Base-by-base conservation (phyloP, 2,329 filamentous ascomycete genomes). In the Cryphonectria nitschkei region DNA sequence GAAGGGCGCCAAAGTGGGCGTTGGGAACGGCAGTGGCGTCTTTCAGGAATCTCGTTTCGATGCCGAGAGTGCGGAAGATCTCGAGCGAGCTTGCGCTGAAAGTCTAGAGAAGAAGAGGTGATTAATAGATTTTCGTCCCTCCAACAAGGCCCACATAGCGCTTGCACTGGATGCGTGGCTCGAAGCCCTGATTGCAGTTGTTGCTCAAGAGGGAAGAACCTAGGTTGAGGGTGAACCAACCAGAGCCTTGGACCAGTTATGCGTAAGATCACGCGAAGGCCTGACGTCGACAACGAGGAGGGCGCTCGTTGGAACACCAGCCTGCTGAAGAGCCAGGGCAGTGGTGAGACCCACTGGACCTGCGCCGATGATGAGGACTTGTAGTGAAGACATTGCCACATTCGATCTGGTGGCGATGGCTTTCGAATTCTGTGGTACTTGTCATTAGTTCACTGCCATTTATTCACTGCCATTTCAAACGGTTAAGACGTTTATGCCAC, bases 291-390 rank as follows among this genome's bases (percentile, higher is more conserved):
- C 68, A 2, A 72, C n/a, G 37, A 70, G 68, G 39, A 72, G 70
- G 26, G 61, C 54, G 34, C 4, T 22, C 7, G 68, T 14, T 0
- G 68, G 65, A 3, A 72, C 61, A 26, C 68, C 70, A 4, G n/a
- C 34, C 37, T 68, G 62, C 16, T 72, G 70, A 2, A 73, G 71
- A 32, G 46, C 56, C 11, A 73, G 66, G 37, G 71, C 69, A 11
- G 52, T 65, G 39, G 60, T 67, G 13, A 73, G 64, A 72, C 71
- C 71, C 1, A 71, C 66, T 0, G 71, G 71, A 8, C 71, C 71
- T 19, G 71, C 71, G 32, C 71, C 71, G n/a, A 73, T 22, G 39
- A 65, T 70, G n/a, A 72, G 54, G 37, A 73, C 41, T 6, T 54
- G n/a, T 3, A 65, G 62, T 3, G 60, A 32, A 29, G 14, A 0